Base-by-base conservation (phyloP, 2,329 filamentous ascomycete genomes). In the Colletotrichum salicis region DNA sequence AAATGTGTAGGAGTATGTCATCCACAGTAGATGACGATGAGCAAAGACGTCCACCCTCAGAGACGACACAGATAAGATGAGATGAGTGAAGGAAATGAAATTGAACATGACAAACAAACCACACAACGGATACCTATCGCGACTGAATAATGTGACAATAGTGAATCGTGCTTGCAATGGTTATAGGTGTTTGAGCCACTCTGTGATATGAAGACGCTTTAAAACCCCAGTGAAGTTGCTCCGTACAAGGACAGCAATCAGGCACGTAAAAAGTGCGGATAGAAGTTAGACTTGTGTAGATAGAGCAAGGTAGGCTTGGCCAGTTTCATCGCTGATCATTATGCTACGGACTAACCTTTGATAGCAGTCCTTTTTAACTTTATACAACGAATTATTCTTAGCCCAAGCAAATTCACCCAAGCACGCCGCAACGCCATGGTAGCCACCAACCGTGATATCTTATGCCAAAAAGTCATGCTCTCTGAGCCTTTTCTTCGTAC, bases 1-100 rank as follows among this genome's bases (percentile, higher is more conserved):
- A 61, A 70, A 52, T 35, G 67, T 73, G 56, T 61, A 71, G 68
- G 71, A 71, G 58, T 56, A 62, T 55, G 64, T 71, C 70, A 45
- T 63, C 52, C 45, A 33, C 55, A 45, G 24, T 54, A 70, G 37
- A 63, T 63, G 31, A 33, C 52, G 13, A 55, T 54, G 60, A 54
- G 29, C 22, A 51, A 64, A 55, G 52, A 37, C 41, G 66, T 60
- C 12, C 51, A 29, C 27, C 27, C 48, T 3, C 5, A 31, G n/a
- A 35, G 48, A 51, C 10, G 41, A 68, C 33, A 59, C 19, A 8
- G 24, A 29, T 52, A 60, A 64, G 59, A 72, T 56, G 41, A 69
- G 45, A 63, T 55, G 58, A 71, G 35, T 69, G 45, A 54, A 71
- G 65, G 65, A 71, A 60, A 57, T 70, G 70, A 70, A 64, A 72